Evolutionary conservation across 371 early-diverging fungal genomes (phyloP).

Genomic region (Saksenaea oblongispora): DNA sequence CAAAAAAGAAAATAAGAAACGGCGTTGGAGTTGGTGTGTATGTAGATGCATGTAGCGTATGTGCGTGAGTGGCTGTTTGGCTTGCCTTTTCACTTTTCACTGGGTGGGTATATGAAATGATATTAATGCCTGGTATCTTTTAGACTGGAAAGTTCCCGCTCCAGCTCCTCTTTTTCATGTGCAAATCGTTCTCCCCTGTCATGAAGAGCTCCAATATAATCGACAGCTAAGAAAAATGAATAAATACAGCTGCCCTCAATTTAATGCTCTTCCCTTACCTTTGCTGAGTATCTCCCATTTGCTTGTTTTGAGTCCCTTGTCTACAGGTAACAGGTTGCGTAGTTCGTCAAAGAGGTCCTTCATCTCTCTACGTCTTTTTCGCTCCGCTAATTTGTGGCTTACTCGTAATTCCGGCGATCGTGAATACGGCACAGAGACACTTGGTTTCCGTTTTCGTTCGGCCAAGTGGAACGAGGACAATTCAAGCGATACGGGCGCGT

Average conservation of each 20-base stretch:
- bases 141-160: slow-evolving; percentile 27
- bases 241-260: background rate
- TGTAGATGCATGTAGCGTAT: background rate
- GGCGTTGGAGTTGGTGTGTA: background rate
- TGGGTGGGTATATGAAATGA: no score
- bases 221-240: slow-evolving; percentile 20
- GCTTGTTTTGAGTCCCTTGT: slow-evolving; percentile 63
- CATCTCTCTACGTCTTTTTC: slow-evolving; percentile 74
- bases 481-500: no score
- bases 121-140: slow-evolving; percentile 4
- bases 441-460: no score
- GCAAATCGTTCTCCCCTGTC: slow-evolving; percentile 24
- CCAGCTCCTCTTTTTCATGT: slow-evolving; percentile 36
- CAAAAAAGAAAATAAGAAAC: slow-evolving; percentile 4
- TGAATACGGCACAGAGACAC: slow-evolving; percentile 25
- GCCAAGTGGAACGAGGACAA: no score
- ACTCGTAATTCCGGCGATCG: slow-evolving; percentile 56
- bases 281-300: slow-evolving; percentile 77
- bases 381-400: slow-evolving; percentile 72
- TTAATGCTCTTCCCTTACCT: slow-evolving; percentile 26
- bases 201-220: slow-evolving; percentile 27
- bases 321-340: slow-evolving; percentile 61
- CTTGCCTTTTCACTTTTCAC: no score
- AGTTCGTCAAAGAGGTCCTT: slow-evolving; percentile 75
- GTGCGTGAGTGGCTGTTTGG: background rate